Base-by-base conservation (phyloP, 208 protist genomes). In the Leishmania braziliensis region DNA sequence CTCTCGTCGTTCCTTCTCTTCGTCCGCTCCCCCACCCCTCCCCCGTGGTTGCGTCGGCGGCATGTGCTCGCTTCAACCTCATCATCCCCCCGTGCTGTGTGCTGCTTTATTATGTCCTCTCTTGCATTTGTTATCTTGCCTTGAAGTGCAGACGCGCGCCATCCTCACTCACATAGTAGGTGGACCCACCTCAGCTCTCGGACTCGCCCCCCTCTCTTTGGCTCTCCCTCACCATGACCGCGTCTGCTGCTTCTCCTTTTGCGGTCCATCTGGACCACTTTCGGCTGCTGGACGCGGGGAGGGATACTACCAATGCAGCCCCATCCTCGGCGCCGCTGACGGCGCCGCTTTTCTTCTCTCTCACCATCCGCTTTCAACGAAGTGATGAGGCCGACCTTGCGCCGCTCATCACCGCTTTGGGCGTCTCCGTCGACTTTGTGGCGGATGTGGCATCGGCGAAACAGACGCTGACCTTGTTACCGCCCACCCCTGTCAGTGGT, bases 371-470 rank as follows among this genome's bases (percentile, higher is more conserved):
- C 10, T 66, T 51, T 26, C 26, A 39, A 5, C 53, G 50, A 16
- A 3, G 26, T 63, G 72, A 29, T 9, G 60, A 36, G 68, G 2
- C 14, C 56, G 46, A 50, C 39, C 9, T 51, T 9, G 36, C n/a
- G 29, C 12, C 29, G 26, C n/a, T 39, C 72, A 58, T 62, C 50
- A 14, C 29, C 33, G 26, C n/a, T 20, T 48, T 80, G 56, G 50
- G 43, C 36, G 81, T 72, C 5, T 33, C 76, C 9, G 70, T 85
- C 50, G 76, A 81, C 48, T 95, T 90, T 83, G 80, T 90, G 29
- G 86, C 90, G 10, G 91, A 95, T 78, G 77, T 93, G 70, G 86
- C 89, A 20, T 85, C 85, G 12, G 88, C 69, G 73, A 83, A 78
- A 71, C n/a, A 26, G 16, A 48, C 71, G 12, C 48, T 82, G 54